These are phyloP conservation scores for Hyparrhenia diplandra DNA, from an alignment of 176 grass and related monocot genomes.

Conservation along the genomic window DNA sequence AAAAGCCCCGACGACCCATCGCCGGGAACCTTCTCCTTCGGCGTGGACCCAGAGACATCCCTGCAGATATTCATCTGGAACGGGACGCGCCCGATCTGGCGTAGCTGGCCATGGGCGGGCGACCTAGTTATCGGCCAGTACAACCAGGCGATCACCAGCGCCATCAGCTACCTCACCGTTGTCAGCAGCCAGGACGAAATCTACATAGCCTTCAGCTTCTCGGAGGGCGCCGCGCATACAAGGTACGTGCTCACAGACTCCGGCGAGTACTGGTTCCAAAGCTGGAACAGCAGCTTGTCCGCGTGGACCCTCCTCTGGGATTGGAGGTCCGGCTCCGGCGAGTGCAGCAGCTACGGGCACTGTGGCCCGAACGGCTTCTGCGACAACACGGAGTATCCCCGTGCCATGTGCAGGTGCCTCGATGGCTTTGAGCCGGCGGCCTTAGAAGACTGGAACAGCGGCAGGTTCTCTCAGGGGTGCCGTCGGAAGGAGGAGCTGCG, in stretches of 20 bases:
- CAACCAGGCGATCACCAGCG: too few relatives aligned
- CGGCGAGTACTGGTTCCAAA: not conserved
- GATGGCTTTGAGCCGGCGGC: slow-evolving; percentile 17
- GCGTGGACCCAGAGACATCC: not conserved
- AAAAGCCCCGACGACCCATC: slow-evolving; percentile 19
- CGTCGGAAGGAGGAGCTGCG: slow-evolving; percentile 18
- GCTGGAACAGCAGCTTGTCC: not conserved
- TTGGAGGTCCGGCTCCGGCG: too few relatives aligned
- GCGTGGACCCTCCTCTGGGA: too few relatives aligned
- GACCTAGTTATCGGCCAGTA: too few relatives aligned
- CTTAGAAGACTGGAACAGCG: not conserved
- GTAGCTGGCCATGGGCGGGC: slow-evolving; percentile 33
- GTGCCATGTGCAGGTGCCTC: slow-evolving; percentile 32
- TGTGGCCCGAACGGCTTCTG: slow-evolving; percentile 41
- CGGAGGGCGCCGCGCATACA: not conserved
- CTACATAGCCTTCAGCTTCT: not conserved
- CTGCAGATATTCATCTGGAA: slow-evolving; percentile 9
- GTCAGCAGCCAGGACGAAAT: not conserved
- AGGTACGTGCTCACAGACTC: slow-evolving; percentile 5
- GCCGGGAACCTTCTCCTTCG: not conserved
- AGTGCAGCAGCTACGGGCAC: too few relatives aligned
- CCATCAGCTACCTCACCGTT: not conserved
- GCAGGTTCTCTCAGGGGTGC: slow-evolving; percentile 41
- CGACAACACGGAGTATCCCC: not conserved
- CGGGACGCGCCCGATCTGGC: not conserved